phyloP scores from a whole-genome alignment of 352 stramenopile genomes.

The Phytophthora syringae region DNA sequence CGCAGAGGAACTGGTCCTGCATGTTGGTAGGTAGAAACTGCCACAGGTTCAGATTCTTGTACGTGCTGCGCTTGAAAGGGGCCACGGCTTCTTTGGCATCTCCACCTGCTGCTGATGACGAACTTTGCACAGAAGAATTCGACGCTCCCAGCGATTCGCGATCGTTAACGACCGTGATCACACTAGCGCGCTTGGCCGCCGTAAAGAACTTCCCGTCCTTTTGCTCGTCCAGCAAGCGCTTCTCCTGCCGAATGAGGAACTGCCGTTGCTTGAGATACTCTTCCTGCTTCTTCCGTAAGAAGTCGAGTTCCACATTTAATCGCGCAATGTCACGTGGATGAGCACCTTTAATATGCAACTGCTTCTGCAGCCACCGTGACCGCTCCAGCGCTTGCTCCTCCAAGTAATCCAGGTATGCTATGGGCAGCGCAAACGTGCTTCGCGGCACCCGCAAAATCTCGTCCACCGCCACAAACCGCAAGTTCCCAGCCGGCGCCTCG shows the following conservation, averaged over 20 bases:
- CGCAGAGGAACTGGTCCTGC: slow-evolving; percentile 83
- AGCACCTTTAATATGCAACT: slow-evolving; percentile 27
- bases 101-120: slow-evolving; percentile 14
- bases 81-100: slow-evolving; percentile 49
- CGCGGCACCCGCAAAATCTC: slow-evolving; percentile 80
- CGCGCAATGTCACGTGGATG: slow-evolving; percentile 36
- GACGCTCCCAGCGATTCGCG: slow-evolving; percentile 24
- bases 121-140: slow-evolving; percentile 17
- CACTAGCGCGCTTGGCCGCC: slow-evolving; percentile 30
- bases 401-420: slow-evolving; percentile 80
- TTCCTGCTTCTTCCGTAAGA: slow-evolving; percentile 71
- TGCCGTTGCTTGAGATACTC: slow-evolving; percentile 81
- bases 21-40: slow-evolving; percentile 87
- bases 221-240: slow-evolving; percentile 62
- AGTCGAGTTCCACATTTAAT: slow-evolving; percentile 60
- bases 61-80: slow-evolving; percentile 87
- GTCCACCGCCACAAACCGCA: slow-evolving; percentile 73
- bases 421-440: slow-evolving; percentile 74
- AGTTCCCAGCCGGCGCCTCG: slow-evolving; percentile 35
- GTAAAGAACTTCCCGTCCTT: slow-evolving; percentile 54
- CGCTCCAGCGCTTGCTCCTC: slow-evolving; percentile 68
- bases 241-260: slow-evolving; percentile 81
- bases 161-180: slow-evolving; percentile 25
- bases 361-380: slow-evolving; percentile 59
- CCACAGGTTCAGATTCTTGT: slow-evolving; percentile 81